Evolutionary conservation across 2,329 filamentous ascomycete species (phyloP).

Genomic region (Cytospora chrysosperma): DNA sequence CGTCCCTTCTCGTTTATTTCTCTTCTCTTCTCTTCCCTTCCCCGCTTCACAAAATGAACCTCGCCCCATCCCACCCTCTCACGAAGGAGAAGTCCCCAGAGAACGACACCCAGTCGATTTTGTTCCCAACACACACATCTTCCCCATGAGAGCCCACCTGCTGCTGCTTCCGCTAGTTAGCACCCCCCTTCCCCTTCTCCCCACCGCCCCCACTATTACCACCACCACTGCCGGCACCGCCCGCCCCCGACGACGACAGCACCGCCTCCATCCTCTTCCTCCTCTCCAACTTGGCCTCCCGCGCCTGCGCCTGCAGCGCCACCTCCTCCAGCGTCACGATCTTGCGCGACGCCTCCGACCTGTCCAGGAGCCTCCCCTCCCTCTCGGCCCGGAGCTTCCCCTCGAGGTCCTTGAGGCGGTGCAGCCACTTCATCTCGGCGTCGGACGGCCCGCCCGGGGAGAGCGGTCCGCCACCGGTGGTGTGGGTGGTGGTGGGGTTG

Average conservation of each 20-base stretch:
- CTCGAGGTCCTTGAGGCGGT: slow-evolving; percentile 84
- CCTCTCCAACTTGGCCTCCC: slow-evolving; percentile 29
- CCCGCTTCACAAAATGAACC: slow-evolving; percentile 7
- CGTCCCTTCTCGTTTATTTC: too few relatives aligned
- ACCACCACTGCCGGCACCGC: background rate
- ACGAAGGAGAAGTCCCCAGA: slow-evolving; percentile 2
- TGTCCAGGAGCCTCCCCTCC: slow-evolving; percentile 80
- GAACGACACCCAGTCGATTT: background rate
- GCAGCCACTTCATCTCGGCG: slow-evolving; percentile 74
- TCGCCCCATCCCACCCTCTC: background rate
- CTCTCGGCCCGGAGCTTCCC: slow-evolving; percentile 84
- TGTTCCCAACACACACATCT: background rate
- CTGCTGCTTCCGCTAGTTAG: background rate
- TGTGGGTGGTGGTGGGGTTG: background rate
- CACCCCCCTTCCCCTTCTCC: background rate
- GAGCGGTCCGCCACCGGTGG: slow-evolving; percentile 25
- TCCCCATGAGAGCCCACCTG: background rate
- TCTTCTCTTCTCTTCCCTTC: background rate
- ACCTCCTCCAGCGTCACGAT: slow-evolving; percentile 73
- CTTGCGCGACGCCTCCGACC: slow-evolving; percentile 77
- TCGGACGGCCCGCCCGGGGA: slow-evolving; percentile 35
- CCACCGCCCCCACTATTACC: too few relatives aligned
- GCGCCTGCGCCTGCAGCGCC: slow-evolving; percentile 36
- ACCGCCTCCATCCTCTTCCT: slow-evolving; percentile 20
- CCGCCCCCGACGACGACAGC: slow-evolving; percentile 2